A percentile compares a stretch with the other conserved stretches of the same genome.
These are phyloP conservation scores for Zygoascus bituminiphila DNA, from an alignment of 805 yeast genomes.

Conservation along the genomic window DNA sequence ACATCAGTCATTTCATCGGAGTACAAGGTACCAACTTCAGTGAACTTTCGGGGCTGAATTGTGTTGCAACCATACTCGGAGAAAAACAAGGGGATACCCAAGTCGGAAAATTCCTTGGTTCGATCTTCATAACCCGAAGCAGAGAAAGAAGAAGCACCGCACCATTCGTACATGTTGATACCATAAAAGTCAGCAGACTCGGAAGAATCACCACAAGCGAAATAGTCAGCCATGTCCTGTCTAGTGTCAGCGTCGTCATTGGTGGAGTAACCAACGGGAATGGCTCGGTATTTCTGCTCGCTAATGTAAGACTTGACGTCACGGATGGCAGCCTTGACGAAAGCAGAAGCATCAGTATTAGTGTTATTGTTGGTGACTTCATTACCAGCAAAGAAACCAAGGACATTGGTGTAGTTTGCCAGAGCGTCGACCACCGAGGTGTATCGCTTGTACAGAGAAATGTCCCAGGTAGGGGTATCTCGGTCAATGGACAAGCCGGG, in stretches of 20 bases:
- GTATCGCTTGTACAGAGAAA: constrained; percentile 65
- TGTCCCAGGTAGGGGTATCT: constrained; percentile 69
- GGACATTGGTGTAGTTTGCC: constrained; percentile 65
- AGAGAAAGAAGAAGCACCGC: constrained; percentile 50
- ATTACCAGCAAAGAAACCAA: constrained; percentile 97
- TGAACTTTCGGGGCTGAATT: constrained; percentile 64
- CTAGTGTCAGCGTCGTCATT: constrained; percentile 83
- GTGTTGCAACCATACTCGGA: constrained; percentile 85
- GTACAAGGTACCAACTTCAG: constrained; percentile 64
- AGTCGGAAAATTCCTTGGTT: constrained; percentile 62
- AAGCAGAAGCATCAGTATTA: constrained; percentile 86
- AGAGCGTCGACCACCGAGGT: constrained; percentile 74
- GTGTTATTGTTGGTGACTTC: constrained; percentile 81
- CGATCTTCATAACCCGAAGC: constrained; percentile 62
- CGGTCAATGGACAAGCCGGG: constrained; percentile 75
- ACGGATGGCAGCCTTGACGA: constrained; percentile 92
- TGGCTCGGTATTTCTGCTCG: constrained; percentile 54
- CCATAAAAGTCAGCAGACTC: constrained; percentile 70
- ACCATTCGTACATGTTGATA: constrained; percentile 84
- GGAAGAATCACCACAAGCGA: constrained; percentile 64
- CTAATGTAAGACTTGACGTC: constrained; percentile 73
- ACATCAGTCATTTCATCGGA: constrained; percentile 71
- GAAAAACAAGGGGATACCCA: constrained; percentile 75
- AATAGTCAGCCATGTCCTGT: constrained; percentile 70
- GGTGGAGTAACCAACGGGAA: constrained; percentile 93